A percentile compares a stretch with the other conserved stretches of the same genome.
Conservation (phyloP, 176 grass and related monocot genomes). For the Poa pratensis region DNA sequence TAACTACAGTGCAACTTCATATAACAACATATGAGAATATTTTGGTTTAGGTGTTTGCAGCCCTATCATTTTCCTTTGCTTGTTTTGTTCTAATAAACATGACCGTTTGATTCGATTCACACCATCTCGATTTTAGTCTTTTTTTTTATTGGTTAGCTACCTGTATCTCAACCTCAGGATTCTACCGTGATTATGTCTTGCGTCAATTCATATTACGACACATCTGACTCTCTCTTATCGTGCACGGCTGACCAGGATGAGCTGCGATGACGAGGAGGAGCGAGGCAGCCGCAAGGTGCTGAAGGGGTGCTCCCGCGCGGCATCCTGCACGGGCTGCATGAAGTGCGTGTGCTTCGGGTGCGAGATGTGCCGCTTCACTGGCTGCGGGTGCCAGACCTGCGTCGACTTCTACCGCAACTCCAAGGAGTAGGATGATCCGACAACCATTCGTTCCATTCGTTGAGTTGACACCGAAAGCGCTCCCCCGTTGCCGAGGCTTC, state of each 20-base stretch:
- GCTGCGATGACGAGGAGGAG: constrained; percentile 89
- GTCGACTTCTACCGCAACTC: constrained; percentile 83
- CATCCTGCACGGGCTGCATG: constrained; percentile 82
- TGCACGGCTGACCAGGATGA: constrained; percentile 43
- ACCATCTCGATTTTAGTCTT: background rate
- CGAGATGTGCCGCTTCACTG: constrained; percentile 84
- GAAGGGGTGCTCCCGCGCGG: constrained; percentile 62
- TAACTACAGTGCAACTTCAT: background rate
- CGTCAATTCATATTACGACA: background rate
- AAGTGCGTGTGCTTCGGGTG: constrained; percentile 97
- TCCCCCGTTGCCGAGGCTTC: background rate
- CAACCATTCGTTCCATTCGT: constrained; percentile 41
- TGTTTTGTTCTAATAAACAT: background rate
- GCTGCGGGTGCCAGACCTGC: constrained; percentile 92
- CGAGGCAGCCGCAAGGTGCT: constrained; percentile 87
- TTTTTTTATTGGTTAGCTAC: background rate
- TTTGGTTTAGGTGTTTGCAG: background rate
- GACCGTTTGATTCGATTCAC: background rate
- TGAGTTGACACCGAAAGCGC: background rate
- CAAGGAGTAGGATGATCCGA: constrained; percentile 23
- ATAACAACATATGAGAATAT: background rate
- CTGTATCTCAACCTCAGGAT: too few species aligned
- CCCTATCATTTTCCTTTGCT: background rate
- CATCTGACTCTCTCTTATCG: background rate
- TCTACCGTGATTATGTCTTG: background rate